These are phyloP conservation scores for Benincasa hispida DNA, from an alignment of 306 rosid species.

Conservation along the genomic window DNA sequence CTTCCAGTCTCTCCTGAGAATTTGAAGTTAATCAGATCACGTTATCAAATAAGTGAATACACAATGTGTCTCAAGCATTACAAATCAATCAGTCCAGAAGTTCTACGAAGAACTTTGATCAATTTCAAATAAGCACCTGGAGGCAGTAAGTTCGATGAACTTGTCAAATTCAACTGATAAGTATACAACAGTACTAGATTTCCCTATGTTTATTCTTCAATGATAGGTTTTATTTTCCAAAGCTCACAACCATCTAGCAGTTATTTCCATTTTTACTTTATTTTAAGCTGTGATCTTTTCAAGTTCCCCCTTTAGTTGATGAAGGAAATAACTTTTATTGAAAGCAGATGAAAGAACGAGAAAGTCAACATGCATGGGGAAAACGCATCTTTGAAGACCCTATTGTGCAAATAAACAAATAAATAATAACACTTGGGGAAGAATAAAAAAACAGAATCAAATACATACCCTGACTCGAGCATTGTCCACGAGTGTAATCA, in stretches of 20 bases:
- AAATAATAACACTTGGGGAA: background rate
- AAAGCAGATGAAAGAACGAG: background rate
- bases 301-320: background rate
- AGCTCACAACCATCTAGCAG: background rate
- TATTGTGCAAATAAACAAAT: background rate
- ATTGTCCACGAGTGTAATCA: slow-evolving; percentile 90
- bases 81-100: background rate
- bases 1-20: slow-evolving; percentile 79
- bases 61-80: background rate
- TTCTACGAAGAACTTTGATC: background rate
- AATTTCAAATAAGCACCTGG: background rate
- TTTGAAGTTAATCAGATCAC: slow-evolving; percentile 14
- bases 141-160: background rate
- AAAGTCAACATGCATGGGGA: background rate
- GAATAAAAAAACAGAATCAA: background rate
- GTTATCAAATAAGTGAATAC: slow-evolving; percentile 1
- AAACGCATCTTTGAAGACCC: background rate
- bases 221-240: background rate
- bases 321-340: background rate
- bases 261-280: background rate
- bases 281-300: background rate
- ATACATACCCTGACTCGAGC: slow-evolving; percentile 97
- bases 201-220: background rate
- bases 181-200: background rate
- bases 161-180: background rate